Evolutionary conservation across 148 eudicot genomes (phyloP), one percentile per base, ranked within the genome.

Genomic region (Camellia lanceoleosa): DNA sequence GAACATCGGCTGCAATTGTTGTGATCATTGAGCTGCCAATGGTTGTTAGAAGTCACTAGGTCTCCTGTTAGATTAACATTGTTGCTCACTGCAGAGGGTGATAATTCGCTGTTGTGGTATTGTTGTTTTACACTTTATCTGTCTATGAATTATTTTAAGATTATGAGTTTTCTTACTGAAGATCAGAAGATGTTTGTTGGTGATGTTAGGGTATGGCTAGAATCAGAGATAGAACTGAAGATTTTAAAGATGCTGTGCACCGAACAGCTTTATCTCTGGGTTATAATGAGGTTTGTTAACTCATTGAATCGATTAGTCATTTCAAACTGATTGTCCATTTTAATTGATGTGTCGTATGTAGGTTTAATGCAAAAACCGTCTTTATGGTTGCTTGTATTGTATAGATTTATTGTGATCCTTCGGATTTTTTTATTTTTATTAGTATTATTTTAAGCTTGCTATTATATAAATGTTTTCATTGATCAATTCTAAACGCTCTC

Each of bases 161-260:
- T 55, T 55, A 55, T 8, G 52, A 18, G 67, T 41, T 38, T 59
- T 42, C 8, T 75, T 75, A n/a, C n/a, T 62, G 58, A 62, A 76
- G 0, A 19, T 12, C 51, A 16, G 58, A 77, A 7, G 14, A 5
- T 30, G 43, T 79, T 41, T 15, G 58, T 23, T 73, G 44, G 51
- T 70, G 69, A 70, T 80, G 59, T 78, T 58, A 38, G 74, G 60
- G 55, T 84, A 94, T 94, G 98, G 85, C 92, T 51, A 96, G 83
- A 84, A 80, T 85, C 70, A 91, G 95, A 80, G 99, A 96, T 78
- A 83, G 97, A 55, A 89, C 92, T 18, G 99, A 96, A 83, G 99
- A 96, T 87, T 93, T 96, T 9, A 92, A 89, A 79, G 99, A 96
- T 83, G 90, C 91, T n/a, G 88, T 87, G 15, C 92, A 89, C 38